Percentiles rank a stretch among this genome's conserved stretches.
Conservation (phyloP, 768 basidiomycete genomes). For the Tricholoma terreum region DNA sequence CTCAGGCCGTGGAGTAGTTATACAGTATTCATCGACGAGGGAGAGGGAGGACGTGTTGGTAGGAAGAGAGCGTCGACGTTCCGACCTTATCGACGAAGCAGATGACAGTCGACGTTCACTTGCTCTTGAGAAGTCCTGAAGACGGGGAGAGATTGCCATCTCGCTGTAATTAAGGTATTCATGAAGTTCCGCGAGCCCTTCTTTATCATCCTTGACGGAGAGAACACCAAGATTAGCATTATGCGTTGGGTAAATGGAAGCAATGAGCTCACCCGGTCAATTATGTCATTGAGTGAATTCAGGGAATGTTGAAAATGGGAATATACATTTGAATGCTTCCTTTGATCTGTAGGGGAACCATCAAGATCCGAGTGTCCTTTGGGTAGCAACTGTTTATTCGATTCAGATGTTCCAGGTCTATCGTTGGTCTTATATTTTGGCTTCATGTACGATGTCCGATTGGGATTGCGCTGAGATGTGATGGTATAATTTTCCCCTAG, state of each 20-base stretch:
- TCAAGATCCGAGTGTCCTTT: constrained; percentile 18
- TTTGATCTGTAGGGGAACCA: constrained; percentile 1
- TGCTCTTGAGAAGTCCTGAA: constrained; percentile 22
- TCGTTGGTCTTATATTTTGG: constrained; percentile 38
- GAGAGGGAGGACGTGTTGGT: constrained; percentile 60
- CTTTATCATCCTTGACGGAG: constrained; percentile 64
- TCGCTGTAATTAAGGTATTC: constrained; percentile 49
- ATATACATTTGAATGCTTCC: constrained; percentile 51
- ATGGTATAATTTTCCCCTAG: constrained; percentile 18
- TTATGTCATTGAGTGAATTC: constrained; percentile 75
- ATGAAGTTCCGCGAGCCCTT: constrained; percentile 72
- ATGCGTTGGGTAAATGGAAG: background rate
- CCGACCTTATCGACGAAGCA: constrained; percentile 45
- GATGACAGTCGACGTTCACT: constrained; percentile 31
- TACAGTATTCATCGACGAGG: constrained; percentile 48
- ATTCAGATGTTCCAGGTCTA: constrained; percentile 66
- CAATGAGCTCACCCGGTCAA: constrained; percentile 60
- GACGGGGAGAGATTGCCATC: constrained; percentile 17
- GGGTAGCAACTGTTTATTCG: constrained; percentile 49
- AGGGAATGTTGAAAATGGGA: constrained; percentile 78
- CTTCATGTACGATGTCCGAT: constrained; percentile 49
- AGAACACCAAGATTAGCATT: constrained; percentile 4
- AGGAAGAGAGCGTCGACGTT: constrained; percentile 71
- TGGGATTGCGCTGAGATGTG: constrained; percentile 38
- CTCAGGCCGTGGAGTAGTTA: constrained; percentile 41